A percentile compares a stretch with the other conserved stretches of the same genome.
Evolutionary conservation across 2,329 filamentous ascomycete species (phyloP).

Genomic region (Fusarium sp.): DNA sequence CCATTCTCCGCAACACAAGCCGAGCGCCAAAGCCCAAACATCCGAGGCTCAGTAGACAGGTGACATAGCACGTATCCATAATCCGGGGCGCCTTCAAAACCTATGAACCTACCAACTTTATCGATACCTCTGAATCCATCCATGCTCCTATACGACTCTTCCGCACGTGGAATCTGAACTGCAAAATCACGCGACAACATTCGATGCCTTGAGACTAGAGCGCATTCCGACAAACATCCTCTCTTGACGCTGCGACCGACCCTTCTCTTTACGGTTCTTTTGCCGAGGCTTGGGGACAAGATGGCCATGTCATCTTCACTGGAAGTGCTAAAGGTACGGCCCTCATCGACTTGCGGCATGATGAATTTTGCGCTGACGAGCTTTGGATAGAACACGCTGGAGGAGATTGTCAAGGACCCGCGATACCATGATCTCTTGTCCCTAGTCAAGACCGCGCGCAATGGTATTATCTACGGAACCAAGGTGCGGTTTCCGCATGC

Average conservation of each 20-base stretch:
- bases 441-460: slow-evolving; percentile 91
- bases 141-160: slow-evolving; percentile 7
- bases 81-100: slow-evolving; percentile 18
- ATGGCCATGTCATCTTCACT: slow-evolving; percentile 44
- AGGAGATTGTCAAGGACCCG: slow-evolving; percentile 82
- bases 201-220: slow-evolving; percentile 22
- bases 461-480: slow-evolving; percentile 94
- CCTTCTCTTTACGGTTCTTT: slow-evolving; percentile 3
- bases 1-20: slow-evolving; percentile 37
- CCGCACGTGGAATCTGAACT: slow-evolving; percentile 1
- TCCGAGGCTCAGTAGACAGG: slow-evolving; percentile 35
- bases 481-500: slow-evolving; percentile 99
- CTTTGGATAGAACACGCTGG: slow-evolving; percentile 67
- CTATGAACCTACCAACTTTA: slow-evolving; percentile 18
- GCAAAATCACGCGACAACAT: slow-evolving; percentile 17
- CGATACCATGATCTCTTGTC: slow-evolving; percentile 85
- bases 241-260: slow-evolving; percentile 19
- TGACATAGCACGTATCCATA: slow-evolving; percentile 22
- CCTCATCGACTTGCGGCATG: neutral
- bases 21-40: slow-evolving; percentile 31
- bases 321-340: slow-evolving; percentile 44
- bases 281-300: slow-evolving; percentile 36
- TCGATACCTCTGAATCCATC: slow-evolving; percentile 6
- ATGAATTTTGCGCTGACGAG: slow-evolving; percentile 15
- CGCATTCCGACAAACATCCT: slow-evolving; percentile 2